Conservation (phyloP, 495 filamentous ascomycete species). For the Astrocystis sublimbata region DNA sequence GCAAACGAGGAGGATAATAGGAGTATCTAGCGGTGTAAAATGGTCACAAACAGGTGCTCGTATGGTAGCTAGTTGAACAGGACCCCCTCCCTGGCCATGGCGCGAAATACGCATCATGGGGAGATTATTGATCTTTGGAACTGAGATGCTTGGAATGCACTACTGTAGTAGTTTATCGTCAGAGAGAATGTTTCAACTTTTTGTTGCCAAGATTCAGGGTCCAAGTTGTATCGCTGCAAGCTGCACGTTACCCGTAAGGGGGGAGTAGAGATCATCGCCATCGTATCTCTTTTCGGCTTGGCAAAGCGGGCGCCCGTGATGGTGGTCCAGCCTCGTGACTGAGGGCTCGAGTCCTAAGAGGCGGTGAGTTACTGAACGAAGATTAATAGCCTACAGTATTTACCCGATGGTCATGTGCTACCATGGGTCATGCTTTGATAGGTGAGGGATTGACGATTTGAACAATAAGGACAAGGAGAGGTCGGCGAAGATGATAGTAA, state of each 20-base stretch:
- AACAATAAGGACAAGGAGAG: slow-evolving; percentile 3
- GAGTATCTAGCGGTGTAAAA: neutral
- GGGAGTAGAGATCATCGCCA: neutral
- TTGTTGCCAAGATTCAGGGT: slow-evolving; percentile 17
- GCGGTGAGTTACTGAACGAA: slow-evolving; percentile 16
- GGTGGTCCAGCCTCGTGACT: slow-evolving; percentile 8
- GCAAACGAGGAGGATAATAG: neutral
- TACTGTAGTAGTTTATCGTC: neutral
- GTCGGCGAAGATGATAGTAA: no score
- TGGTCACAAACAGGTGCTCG: neutral
- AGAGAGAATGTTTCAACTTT: slow-evolving; percentile 3
- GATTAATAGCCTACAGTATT: neutral
- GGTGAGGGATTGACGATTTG: neutral
- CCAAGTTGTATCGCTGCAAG: slow-evolving; percentile 5
- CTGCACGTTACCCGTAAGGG: slow-evolving; percentile 2
- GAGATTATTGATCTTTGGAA: neutral
- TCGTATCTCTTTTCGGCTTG: slow-evolving; percentile 7
- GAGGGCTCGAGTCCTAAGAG: neutral
- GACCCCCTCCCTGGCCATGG: neutral
- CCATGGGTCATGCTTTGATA: neutral
- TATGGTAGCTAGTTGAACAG: neutral
- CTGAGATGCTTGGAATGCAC: slow-evolving; percentile 1
- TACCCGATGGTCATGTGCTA: neutral
- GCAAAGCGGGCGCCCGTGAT: slow-evolving; percentile 8
- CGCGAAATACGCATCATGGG: neutral